Base-by-base conservation (phyloP, 106 monocot genomes). In the Phalaenopsis equestris region DNA sequence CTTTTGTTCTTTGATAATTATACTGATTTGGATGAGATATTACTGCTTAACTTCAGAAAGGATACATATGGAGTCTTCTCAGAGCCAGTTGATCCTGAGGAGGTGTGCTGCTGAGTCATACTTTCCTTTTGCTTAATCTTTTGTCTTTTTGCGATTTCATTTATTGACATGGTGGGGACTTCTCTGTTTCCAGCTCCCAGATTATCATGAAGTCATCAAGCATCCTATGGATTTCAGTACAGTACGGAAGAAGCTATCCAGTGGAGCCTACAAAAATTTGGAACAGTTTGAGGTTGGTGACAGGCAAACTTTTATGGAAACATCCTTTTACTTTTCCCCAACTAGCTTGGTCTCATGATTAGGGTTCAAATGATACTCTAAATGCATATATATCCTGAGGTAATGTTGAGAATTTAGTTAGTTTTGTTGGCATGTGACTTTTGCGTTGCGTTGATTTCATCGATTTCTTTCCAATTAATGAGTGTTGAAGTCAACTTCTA, bases 11-110 rank as follows among this genome's bases (percentile, higher is more conserved):
- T 43, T 45, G 18, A 18, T 43, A 43, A 74, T 74, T 43, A 16
- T 45, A 74, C 43, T 74, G 18, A 74, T 74, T 45, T 74, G 74
- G 74, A 74, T 74, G 43, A 74, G 43, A 74, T 43, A 45, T 74
- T 74, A 17, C 18, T 74, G 70, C 38, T 83, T 88, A 67, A 39
- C 70, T 74, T 45, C 89, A 99, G 98, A 82, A 99, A 99, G 78
- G 98, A 99, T 80, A 91, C 94, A 17, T 95, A 99, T 82, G 91
- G 85, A 73, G 98, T 99, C 7, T 99, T 91, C 81, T 87, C 90
- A 11, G 94, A 94, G 46, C 94, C 98, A 2, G 98, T 99, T 16
- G 93, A 99, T 90, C 87, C 86, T 1, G 82, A 90, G n/a, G 98
- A 99, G 87, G 98, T 99, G 43, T 45, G 42, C 42, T 74, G n/a